A percentile compares a stretch with the other conserved stretches of the same genome.
Evolutionary conservation across 1,139 yeast species (phyloP).

Genomic region (Zygoascus sp.): DNA sequence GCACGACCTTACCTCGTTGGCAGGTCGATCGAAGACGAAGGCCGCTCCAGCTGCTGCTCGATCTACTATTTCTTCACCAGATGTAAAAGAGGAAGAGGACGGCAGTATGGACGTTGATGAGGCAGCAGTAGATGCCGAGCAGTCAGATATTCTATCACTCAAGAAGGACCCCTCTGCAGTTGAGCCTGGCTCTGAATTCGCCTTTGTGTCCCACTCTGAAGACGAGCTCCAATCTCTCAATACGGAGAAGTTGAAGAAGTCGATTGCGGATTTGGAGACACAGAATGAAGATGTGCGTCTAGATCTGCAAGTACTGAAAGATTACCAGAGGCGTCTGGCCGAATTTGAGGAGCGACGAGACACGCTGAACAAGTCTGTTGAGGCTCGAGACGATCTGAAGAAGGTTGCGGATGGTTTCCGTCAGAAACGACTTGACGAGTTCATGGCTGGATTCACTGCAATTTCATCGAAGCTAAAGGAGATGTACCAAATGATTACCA

Average conservation of each 20-base stretch:
- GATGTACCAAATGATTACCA: slow-evolving; percentile 97
- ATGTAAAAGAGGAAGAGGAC: slow-evolving; percentile 10
- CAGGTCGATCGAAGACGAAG: slow-evolving; percentile 7
- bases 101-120: slow-evolving; percentile 11
- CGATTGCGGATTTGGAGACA: slow-evolving; percentile 51
- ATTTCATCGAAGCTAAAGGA: slow-evolving; percentile 88
- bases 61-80: too few species aligned
- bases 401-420: slow-evolving; percentile 64
- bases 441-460: slow-evolving; percentile 85
- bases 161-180: slow-evolving; percentile 9
- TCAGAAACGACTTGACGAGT: slow-evolving; percentile 74
- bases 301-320: slow-evolving; percentile 71
- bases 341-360: slow-evolving; percentile 61
- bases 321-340: slow-evolving; percentile 61
- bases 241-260: slow-evolving; percentile 43
- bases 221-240: slow-evolving; percentile 54
- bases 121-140: slow-evolving; percentile 15
- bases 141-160: slow-evolving; percentile 11
- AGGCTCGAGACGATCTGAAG: slow-evolving; percentile 61
- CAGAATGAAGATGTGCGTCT: slow-evolving; percentile 56
- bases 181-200: slow-evolving; percentile 18
- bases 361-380: slow-evolving; percentile 66
- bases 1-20: slow-evolving; percentile 26
- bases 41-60: slow-evolving; percentile 9
- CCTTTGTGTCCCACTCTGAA: slow-evolving; percentile 37